Percentiles rank a stretch among this genome's conserved stretches.
phyloP scores from a whole-genome alignment of 2,329 filamentous ascomycete species.

The Alternaria gaisen region DNA sequence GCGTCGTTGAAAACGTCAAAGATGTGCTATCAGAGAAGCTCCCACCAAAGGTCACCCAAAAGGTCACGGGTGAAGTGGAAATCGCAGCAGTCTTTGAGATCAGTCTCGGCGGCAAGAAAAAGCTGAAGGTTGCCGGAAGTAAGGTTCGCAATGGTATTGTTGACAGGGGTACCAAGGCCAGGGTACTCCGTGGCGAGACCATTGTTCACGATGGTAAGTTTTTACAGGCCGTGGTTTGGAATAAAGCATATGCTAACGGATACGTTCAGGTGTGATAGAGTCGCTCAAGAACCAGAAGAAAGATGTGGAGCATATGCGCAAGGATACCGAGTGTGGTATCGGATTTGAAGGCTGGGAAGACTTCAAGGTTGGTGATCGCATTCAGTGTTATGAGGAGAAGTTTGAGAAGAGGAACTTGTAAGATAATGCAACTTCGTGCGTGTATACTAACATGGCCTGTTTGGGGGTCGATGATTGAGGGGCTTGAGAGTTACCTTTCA shows the following conservation, averaged over 20 bases:
- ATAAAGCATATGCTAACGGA: slow-evolving; percentile 9
- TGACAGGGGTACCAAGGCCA: slow-evolving; percentile 69
- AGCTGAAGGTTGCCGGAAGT: slow-evolving; percentile 83
- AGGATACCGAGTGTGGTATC: slow-evolving; percentile 93
- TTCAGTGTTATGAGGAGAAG: slow-evolving; percentile 87
- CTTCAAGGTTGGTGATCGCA: slow-evolving; percentile 80
- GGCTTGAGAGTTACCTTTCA: neutral
- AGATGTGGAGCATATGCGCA: slow-evolving; percentile 86
- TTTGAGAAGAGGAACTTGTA: slow-evolving; percentile 71
- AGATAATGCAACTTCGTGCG: slow-evolving; percentile 8
- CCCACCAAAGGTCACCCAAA: slow-evolving; percentile 69
- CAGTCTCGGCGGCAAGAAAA: slow-evolving; percentile 74
- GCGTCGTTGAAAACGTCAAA: slow-evolving; percentile 76
- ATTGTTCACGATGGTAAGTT: slow-evolving; percentile 82
- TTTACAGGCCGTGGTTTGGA: neutral
- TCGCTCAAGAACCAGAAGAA: slow-evolving; percentile 94
- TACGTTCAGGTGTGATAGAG: slow-evolving; percentile 71
- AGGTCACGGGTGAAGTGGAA: slow-evolving; percentile 87
- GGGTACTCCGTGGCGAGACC: slow-evolving; percentile 75
- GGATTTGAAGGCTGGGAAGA: slow-evolving; percentile 81
- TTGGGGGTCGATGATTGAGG: neutral
- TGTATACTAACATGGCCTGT: neutral
- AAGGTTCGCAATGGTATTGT: slow-evolving; percentile 84
- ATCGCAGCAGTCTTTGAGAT: slow-evolving; percentile 85
- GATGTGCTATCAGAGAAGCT: slow-evolving; percentile 74